phyloP scores from a whole-genome alignment of 768 basidiomycete genomes.

The Lenzites betulinus region DNA sequence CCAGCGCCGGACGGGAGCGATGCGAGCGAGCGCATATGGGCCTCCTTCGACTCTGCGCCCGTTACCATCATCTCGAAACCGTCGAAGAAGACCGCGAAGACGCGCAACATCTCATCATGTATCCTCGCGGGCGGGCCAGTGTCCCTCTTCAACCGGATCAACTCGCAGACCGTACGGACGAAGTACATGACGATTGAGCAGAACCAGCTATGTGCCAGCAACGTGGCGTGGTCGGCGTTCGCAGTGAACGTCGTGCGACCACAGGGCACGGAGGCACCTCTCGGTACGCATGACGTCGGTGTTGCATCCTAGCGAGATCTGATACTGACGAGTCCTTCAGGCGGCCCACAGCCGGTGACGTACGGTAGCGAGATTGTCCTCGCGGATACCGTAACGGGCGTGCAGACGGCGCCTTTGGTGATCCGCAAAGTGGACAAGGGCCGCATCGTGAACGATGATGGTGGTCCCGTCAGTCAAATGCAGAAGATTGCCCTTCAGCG shows the following conservation, averaged over 20 bases:
- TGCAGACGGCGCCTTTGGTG: slow-evolving; percentile 80
- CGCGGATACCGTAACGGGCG: slow-evolving; percentile 82
- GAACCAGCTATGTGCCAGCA: slow-evolving; percentile 83
- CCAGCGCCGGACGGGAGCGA: slow-evolving; percentile 51
- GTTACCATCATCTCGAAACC: slow-evolving; percentile 97
- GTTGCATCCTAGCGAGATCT: slow-evolving; percentile 1
- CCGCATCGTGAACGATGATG: slow-evolving; percentile 81
- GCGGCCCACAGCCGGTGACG: slow-evolving; percentile 80
- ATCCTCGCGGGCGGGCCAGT: slow-evolving; percentile 89
- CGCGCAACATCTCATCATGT: slow-evolving; percentile 88
- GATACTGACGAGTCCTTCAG: slow-evolving; percentile 12
- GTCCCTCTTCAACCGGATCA: slow-evolving; percentile 94
- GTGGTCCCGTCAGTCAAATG: slow-evolving; percentile 94
- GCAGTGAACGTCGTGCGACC: slow-evolving; percentile 82
- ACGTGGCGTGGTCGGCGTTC: slow-evolving; percentile 91
- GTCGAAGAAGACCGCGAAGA: slow-evolving; percentile 96
- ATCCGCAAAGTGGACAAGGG: slow-evolving; percentile 95
- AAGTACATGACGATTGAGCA: slow-evolving; percentile 96
- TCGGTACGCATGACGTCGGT: slow-evolving; percentile 52
- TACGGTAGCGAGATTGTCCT: slow-evolving; percentile 90
- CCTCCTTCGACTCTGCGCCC: slow-evolving; percentile 88
- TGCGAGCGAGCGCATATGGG: slow-evolving; percentile 74
- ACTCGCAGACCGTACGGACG: slow-evolving; percentile 94
- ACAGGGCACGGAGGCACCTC: slow-evolving; percentile 53
- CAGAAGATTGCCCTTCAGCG: slow-evolving; percentile 93